Evolutionary conservation across 176 grass and related monocot genomes (phyloP).

Genomic region (Aegilops longissima): DNA sequence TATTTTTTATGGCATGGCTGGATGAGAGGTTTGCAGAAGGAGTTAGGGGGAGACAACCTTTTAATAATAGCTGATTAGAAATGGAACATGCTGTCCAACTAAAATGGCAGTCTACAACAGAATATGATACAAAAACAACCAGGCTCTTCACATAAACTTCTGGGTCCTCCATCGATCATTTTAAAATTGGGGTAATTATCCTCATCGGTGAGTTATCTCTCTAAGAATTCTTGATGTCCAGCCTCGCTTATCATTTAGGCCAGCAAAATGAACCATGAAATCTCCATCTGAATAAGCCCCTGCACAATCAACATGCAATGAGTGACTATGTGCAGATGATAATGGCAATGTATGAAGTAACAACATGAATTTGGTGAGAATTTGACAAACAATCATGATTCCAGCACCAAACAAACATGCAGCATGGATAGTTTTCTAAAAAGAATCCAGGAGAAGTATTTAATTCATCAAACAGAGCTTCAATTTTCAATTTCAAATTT

Average conservation of each 20-base stretch:
- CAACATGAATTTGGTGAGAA: neutral
- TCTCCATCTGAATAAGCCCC: slow-evolving; percentile 91
- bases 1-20: neutral
- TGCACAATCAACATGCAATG: slow-evolving; percentile 17
- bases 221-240: slow-evolving; percentile 63
- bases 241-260: slow-evolving; percentile 67
- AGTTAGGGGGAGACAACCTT: no score
- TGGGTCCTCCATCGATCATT: neutral
- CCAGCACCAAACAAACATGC: neutral
- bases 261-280: slow-evolving; percentile 90
- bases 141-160: neutral
- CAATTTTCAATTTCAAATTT: neutral
- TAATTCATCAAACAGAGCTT: neutral
- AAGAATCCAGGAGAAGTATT: neutral
- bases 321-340: neutral
- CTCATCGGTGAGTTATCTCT: slow-evolving; percentile 32
- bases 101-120: neutral
- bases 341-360: neutral
- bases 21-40: no score
- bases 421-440: neutral
- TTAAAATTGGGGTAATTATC: slow-evolving; percentile 1
- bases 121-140: neutral
- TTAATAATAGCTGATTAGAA: no score
- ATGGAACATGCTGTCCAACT: neutral
- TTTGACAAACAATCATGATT: neutral